Base-by-base conservation (phyloP, 306 rosid species). In the Psophocarpus tetragonolobus region DNA sequence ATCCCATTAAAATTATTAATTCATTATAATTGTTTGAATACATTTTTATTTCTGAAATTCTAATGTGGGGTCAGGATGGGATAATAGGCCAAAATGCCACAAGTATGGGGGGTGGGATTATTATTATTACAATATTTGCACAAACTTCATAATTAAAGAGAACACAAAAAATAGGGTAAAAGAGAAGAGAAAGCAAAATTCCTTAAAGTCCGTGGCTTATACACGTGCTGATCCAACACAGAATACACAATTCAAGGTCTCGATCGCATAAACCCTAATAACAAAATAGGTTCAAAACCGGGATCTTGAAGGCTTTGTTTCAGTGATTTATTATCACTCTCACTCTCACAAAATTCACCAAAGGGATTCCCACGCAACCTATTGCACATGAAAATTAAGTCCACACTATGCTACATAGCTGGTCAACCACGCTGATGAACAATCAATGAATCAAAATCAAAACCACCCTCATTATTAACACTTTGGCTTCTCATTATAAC, bases 301-400 rank as follows among this genome's bases (percentile, higher is more conserved):
- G 78, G 89, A 84, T 84, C 87, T 53, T 62, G 81, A 79, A 69
- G 73, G 82, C 81, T 82, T 81, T 74, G 81, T 71, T 87, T 70
- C 83, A 67, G 73, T 74, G 29, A 56, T 27, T 10, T n/a, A n/a
- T n/a, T n/a, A n/a, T n/a, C n/a, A n/a, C 15, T 7, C 36, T 27
- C 10, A 60, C 17, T 66, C 76, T 35, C 70, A 71, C 68, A 75
- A 8, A 73, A 66, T 57, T 66, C 86, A 39, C 76, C 88, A 78
- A 82, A 85, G 81, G 94, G 97, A 88, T 90, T 90, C 90, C 82
- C 75, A 88, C 97, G 97, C 93, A 73, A 90, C 82, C 85, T 21
- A 73, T 42, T 66, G 65, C 65, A 81, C 80, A 75, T 61, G 71
- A 81, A 32, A 75, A 75, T 45, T 57, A 10, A 69, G 6, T 76